Evolutionary conservation across 176 grass and related monocot species (phyloP).

Genomic region (Hordeum marinum): DNA sequence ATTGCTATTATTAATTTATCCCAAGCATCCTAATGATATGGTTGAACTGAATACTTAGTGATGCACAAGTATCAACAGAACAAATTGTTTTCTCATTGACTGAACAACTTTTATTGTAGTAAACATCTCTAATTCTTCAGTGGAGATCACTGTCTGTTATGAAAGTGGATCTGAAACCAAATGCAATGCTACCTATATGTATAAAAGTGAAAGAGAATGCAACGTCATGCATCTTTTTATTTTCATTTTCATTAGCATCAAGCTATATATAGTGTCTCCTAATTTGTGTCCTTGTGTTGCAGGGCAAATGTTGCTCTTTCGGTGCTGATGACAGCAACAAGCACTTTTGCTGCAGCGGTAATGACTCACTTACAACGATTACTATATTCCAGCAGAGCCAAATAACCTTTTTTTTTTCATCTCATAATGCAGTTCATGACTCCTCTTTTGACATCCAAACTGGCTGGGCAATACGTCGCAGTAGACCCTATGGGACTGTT

Average conservation of each 20-base stretch:
- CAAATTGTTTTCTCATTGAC: neutral
- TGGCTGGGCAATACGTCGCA: slow-evolving; percentile 85
- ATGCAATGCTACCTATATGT: neutral
- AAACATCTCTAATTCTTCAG: neutral
- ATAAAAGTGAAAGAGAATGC: neutral
- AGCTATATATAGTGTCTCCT: neutral
- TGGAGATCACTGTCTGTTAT: neutral
- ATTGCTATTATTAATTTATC: neutral
- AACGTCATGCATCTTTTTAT: neutral
- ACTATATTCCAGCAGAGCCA: neutral
- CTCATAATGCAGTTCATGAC: slow-evolving; percentile 77
- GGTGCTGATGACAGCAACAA: slow-evolving; percentile 86
- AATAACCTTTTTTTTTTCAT: neutral
- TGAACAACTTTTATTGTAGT: neutral
- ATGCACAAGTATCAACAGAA: neutral
- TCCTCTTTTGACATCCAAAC: slow-evolving; percentile 82
- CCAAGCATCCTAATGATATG: neutral
- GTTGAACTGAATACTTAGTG: neutral
- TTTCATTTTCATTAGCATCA: neutral
- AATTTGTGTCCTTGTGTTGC: slow-evolving; percentile 26
- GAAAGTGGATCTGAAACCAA: neutral
- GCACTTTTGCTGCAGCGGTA: slow-evolving; percentile 85
- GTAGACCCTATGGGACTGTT: slow-evolving; percentile 86
- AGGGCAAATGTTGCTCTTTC: slow-evolving; percentile 95
- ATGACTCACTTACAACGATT: slow-evolving; percentile 13